A percentile compares a stretch with the other conserved stretches of the same genome.
Conservation (phyloP, 441 rosid species). For the Francoa sonchifolia region DNA sequence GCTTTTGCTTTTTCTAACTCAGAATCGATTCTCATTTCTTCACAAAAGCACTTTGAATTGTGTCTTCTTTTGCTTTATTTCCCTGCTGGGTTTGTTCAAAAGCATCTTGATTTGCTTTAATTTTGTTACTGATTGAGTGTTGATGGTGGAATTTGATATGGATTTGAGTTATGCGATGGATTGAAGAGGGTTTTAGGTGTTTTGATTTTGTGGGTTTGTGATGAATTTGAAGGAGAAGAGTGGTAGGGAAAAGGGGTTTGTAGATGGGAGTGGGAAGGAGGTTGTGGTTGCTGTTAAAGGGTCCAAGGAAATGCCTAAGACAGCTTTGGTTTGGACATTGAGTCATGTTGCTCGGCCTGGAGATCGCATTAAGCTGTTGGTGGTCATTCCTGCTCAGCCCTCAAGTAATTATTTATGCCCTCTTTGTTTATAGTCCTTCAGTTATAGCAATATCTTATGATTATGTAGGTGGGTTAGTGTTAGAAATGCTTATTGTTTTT, state of each 20-base stretch:
- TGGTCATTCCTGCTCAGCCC: slow-evolving; percentile 70
- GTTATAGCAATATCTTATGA: too few species aligned
- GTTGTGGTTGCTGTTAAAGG: slow-evolving; percentile 94
- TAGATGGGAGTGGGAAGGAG: slow-evolving; percentile 58
- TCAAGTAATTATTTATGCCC: too few species aligned
- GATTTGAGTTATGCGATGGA: slow-evolving; percentile 1
- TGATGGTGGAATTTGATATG: neutral
- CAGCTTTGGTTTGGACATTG: slow-evolving; percentile 91
- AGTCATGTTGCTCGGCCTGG: slow-evolving; percentile 97
- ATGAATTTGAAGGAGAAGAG: slow-evolving; percentile 51
- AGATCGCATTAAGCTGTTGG: slow-evolving; percentile 84
- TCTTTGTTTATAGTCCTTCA: too few species aligned
- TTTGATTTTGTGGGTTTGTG: slow-evolving; percentile 6
- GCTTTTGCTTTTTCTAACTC: too few species aligned
- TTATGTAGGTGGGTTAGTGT: neutral
- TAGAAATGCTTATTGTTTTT: too few species aligned
- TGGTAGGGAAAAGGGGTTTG: slow-evolving; percentile 11
- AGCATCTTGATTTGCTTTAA: too few species aligned
- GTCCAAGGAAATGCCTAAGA: slow-evolving; percentile 86
- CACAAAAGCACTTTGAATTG: too few species aligned
- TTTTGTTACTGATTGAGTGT: too few species aligned
- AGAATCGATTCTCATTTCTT: too few species aligned
- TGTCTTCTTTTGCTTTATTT: too few species aligned
- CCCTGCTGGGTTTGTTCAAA: too few species aligned
- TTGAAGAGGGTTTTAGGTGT: slow-evolving; percentile 18